Conservation (phyloP, 2,329 filamentous ascomycete genomes). For the Fusarium sulawesiense region DNA sequence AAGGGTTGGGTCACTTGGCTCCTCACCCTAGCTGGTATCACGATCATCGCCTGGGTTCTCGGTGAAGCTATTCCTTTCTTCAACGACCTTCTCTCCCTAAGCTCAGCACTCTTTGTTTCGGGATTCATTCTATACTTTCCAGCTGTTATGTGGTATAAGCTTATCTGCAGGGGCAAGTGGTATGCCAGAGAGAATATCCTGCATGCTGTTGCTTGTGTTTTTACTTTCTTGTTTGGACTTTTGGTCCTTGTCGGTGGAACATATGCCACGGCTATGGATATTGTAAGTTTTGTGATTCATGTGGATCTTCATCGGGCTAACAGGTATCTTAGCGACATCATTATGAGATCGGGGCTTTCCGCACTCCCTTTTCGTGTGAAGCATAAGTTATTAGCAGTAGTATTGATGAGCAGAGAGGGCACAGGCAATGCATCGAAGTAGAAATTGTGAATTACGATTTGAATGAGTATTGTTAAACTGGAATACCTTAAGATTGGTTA, state of each 20-base stretch:
- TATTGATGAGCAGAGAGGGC: neutral
- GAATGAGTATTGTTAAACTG: too few species aligned
- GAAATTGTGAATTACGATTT: too few species aligned
- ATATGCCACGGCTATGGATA: conserved; percentile 32
- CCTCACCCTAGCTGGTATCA: conserved; percentile 65
- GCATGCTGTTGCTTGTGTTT: conserved; percentile 6
- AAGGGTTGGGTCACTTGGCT: conserved; percentile 64
- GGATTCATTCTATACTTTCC: conserved; percentile 53
- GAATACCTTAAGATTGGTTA: too few species aligned
- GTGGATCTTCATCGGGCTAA: too few species aligned
- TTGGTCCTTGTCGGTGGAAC: conserved; percentile 30
- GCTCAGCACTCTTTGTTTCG: conserved; percentile 60
- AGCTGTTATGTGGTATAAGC: conserved; percentile 55
- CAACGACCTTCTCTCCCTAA: conserved; percentile 68
- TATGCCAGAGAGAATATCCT: conserved; percentile 32
- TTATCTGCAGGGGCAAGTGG: conserved; percentile 46
- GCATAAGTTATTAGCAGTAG: neutral
- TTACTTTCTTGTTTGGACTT: conserved; percentile 34
- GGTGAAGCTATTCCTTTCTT: conserved; percentile 79
- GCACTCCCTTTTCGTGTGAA: conserved; percentile 20
- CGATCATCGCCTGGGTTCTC: conserved; percentile 56
- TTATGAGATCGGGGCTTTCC: conserved; percentile 32
- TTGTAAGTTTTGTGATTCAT: conserved; percentile 1
- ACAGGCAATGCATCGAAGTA: rapidly evolving
- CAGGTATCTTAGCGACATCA: conserved; percentile 7